Base-by-base conservation (phyloP, 495 filamentous ascomycete genomes). In the Daldinia vernicosa region DNA sequence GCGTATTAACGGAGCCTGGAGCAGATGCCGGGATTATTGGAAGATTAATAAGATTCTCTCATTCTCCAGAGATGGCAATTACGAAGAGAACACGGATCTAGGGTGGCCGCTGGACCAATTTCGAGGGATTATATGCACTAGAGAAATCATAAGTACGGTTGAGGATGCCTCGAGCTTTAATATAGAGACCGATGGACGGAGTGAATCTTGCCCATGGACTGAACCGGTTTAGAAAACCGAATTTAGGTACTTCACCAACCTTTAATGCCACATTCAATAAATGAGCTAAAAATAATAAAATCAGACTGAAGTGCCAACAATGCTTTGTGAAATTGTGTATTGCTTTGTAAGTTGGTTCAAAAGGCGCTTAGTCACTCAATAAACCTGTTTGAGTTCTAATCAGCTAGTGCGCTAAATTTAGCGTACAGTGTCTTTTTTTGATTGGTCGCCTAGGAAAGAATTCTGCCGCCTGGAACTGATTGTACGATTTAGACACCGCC, bases 401-500 rank as follows among this genome's bases (percentile, higher is more conserved):
- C 8, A 8, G 3, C 40, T 22, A 22, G 7, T 24, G n/a, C 43
- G 19, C 7, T 47, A 3, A 47, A 12, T 47, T 47, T 30, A 30
- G 50, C 24, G 26, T 6, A 53, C 50, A 53, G 2, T 17, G 26
- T 0, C 11, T 53, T 28, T 53, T n/a, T 47, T 54, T 53, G 60
- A 51, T 61, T 61, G 58, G 58, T 33, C 11, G 43, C 26, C 43
- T 51, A 12, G 26, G 4, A 19, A 47, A 19, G n/a, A 35, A 50
- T 61, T 50, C 26, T 51, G 58, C 58, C 43, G 43, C 7, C 19
- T 24, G 8, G 14, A 22, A 24, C 51, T 71, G 67, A 60, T 78
- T 76, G 87, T 83, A 14, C 35, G 4, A 15, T 24, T 6, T 3
- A 0, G 22, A 28, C 37, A 55, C 61, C 51, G 62, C 52, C 27